phyloP scores from a whole-genome alignment of 2,329 filamentous ascomycete genomes.

The Huntiella moniliformis region DNA sequence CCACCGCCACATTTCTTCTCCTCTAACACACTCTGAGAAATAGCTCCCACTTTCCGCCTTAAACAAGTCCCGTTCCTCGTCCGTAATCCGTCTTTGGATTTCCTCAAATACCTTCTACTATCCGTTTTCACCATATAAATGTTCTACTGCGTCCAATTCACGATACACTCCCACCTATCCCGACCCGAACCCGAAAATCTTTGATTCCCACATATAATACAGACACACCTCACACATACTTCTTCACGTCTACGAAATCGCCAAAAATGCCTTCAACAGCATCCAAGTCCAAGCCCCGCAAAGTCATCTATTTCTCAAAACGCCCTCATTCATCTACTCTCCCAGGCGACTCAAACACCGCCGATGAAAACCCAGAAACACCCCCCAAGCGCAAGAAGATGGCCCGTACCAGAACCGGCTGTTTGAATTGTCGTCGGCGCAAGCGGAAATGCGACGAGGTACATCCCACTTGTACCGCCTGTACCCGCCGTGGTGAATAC shows the following conservation, averaged over 20 bases:
- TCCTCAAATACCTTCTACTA: background rate
- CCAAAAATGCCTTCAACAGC: conserved; percentile 2
- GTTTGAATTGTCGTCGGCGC: conserved; percentile 22
- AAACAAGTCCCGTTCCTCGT: background rate
- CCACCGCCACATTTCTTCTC: no score
- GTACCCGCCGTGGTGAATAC: conserved; percentile 17
- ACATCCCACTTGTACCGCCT: conserved; percentile 20
- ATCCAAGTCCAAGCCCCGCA: background rate
- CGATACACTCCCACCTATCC: conserved; percentile 4
- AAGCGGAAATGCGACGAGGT: conserved; percentile 23
- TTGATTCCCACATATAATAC: background rate
- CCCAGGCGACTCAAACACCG: background rate
- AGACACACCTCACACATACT: background rate
- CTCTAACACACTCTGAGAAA: no score
- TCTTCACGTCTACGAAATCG: background rate
- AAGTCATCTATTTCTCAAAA: background rate
- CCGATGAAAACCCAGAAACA: conserved; percentile 4
- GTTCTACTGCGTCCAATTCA: background rate
- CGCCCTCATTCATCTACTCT: background rate
- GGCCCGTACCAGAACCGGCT: conserved; percentile 20
- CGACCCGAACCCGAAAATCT: conserved; percentile 4
- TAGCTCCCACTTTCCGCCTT: no score
- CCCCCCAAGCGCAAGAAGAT: conserved; percentile 15
- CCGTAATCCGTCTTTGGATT: background rate
- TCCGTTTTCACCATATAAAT: conserved; percentile 1